Evolutionary conservation across 2,329 filamentous ascomycete species (phyloP), one percentile per base, ranked within the genome.

Genomic region (Pseudocercospora pini-densiflorae): DNA sequence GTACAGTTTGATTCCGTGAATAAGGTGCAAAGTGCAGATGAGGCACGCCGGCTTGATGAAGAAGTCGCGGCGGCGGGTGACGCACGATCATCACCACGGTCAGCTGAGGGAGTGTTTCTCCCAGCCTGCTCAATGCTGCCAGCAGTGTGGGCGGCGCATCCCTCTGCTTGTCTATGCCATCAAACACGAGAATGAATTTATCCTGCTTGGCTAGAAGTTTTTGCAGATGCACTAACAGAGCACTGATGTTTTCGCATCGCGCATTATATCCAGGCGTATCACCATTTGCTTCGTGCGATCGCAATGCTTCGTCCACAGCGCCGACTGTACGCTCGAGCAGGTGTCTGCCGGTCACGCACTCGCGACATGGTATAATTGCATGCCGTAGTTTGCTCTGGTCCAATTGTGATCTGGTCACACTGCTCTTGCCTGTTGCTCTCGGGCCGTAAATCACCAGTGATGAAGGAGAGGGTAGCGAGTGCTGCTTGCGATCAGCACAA

Each of bases 21-120:
- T 98, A 99, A 2, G 92, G 86, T 1, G 92, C 88, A 76, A 98
- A 98, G 75, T 91, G 88, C 27, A 98, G 83, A 77, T 95, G 89
- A 1, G 93, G 89, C 0, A 90, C 86, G 5, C 90, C 89, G 4
- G 91, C 82, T 7, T 87, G 85, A 71, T 92, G 90, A 8, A 97
- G 86, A 71, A 90, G 86, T 43, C 88, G 85, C 0, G 92, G 86
- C 0, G 89, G 85, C 0, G 93, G 90, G 7, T 89, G 86, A 27
- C 89, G 92, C 62, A 94, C 86, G 67, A 96, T 89, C 73, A 97
- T 89, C 67, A 97, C 80, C 36, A 90, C 88, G 6, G 89, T 92
- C 8, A 98, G 86, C 71, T 85, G 88, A 1, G 93, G 90, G 57
- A 81, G 89, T 73, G 81, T 95, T 92, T 97, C 93, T 14, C 92